A percentile compares a stretch with the other conserved stretches of the same genome.
Conservation (phyloP, 2,329 filamentous ascomycete genomes). For the Cadophora luteo-olivacea region DNA sequence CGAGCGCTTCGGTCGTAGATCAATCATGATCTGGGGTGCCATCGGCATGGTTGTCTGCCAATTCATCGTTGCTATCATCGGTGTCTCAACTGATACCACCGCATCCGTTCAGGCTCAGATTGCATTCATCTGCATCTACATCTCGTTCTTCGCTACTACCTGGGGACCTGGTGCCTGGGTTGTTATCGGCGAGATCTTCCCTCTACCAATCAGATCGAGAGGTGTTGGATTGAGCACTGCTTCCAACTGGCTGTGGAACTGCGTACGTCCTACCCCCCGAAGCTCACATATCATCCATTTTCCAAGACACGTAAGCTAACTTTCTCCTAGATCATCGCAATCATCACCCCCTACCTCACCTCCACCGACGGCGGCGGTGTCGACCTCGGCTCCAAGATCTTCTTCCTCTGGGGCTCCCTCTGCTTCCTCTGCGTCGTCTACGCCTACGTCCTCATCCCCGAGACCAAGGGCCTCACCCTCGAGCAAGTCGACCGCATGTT, state of each 20-base stretch:
- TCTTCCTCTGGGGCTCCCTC: conserved; percentile 69
- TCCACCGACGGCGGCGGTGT: conserved; percentile 27
- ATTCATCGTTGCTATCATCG: conserved; percentile 78
- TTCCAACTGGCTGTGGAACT: conserved; percentile 90
- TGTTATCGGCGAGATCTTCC: conserved; percentile 89
- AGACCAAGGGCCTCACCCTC: conserved; percentile 75
- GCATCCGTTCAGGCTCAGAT: conserved; percentile 51
- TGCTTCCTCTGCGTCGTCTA: conserved; percentile 61
- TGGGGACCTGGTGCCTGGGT: conserved; percentile 76
- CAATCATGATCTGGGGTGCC: conserved; percentile 79
- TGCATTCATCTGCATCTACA: conserved; percentile 79
- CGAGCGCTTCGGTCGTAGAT: conserved; percentile 80
- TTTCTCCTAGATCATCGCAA: conserved; percentile 27
- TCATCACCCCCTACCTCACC: conserved; percentile 34
- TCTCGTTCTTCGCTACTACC: conserved; percentile 85
- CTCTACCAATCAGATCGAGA: conserved; percentile 78
- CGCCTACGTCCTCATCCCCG: conserved; percentile 64
- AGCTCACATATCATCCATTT: not conserved
- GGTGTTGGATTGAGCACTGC: conserved; percentile 86
- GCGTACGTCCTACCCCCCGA: conserved; percentile 19
- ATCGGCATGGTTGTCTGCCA: conserved; percentile 84
- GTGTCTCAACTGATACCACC: conserved; percentile 65
- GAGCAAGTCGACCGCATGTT: conserved; percentile 74
- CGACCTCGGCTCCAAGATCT: conserved; percentile 46
- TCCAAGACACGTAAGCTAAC: not conserved